Base-by-base conservation (phyloP, 768 basidiomycete species). In the Tylopilus rubrobrunneus region DNA sequence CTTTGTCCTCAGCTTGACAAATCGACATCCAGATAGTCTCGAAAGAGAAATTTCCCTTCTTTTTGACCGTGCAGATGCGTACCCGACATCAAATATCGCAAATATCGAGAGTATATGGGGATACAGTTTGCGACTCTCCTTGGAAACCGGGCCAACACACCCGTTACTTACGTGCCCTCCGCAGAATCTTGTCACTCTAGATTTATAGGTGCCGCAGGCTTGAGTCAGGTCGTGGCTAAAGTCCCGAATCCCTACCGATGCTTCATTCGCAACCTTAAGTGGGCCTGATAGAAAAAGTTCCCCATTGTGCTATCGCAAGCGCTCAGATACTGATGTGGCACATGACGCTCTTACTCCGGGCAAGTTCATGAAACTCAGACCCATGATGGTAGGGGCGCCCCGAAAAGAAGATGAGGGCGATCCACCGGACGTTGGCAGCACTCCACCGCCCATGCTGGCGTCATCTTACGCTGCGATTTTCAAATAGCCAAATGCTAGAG, bases 401-500 rank as follows among this genome's bases (percentile, higher is more conserved):
- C n/a, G 39, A 19, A 39, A 39, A 12, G 12, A 8, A 39, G 7
- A 1, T 5, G 14, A 8, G 7, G 36, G 39, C 39, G n/a, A 39
- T 39, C 39, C n/a, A 19, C 19, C n/a, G n/a, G n/a, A 39, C 39
- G n/a, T 8, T 8, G 39, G 7, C 25, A 5, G n/a, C 39, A 15
- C 14, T 37, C 17, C 36, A 37, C 15, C 15, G 15, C 39, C 8
- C 15, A 36, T 31, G 27, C 25, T 28, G 50, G 44, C 9, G 25
- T 29, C 28, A 46, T 39, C n/a, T 41, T 11, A 11, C 19, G 15
- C 19, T 19, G 25, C 15, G 9, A 36, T 63, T 62, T 62, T 62
- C 57, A 62, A 62, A 62, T 62, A 37, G 11, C 28, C 7, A 44
- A 62, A 62, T 36, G n/a, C 49, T 53, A 62, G 54, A 63, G 43